phyloP scores from a whole-genome alignment of 345 rosid genomes.

The Dipteronia dyeriana region DNA sequence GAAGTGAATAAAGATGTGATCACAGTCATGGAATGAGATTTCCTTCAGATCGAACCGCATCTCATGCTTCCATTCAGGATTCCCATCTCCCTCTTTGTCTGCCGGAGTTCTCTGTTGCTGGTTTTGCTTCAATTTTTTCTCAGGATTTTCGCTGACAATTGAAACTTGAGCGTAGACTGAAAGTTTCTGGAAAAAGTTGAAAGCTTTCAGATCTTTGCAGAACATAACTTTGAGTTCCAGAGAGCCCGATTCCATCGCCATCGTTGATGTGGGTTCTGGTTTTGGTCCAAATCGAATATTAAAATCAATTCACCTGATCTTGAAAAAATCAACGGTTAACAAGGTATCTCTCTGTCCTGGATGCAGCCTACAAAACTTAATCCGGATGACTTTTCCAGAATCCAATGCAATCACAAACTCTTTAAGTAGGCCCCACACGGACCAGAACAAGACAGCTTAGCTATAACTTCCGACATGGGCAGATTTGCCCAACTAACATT shows the following conservation, averaged over 20 bases:
- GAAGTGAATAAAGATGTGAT: constrained; percentile 36
- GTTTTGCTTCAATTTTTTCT: constrained; percentile 25
- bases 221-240: constrained; percentile 42
- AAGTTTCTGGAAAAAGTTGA: constrained; percentile 66
- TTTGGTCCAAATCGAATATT: not conserved
- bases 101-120: constrained; percentile 42
- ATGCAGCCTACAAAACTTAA: not conserved
- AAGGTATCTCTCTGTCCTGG: not conserved
- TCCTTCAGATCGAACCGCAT: constrained; percentile 38
- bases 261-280: not conserved
- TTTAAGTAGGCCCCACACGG: constrained; percentile 4
- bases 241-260: constrained; percentile 31
- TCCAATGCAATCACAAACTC: not conserved
- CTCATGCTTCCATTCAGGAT: constrained; percentile 62
- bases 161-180: constrained; percentile 41
- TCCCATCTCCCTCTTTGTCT: constrained; percentile 48
- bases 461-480: not conserved
- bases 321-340: not conserved
- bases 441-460: constrained; percentile 1
- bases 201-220: constrained; percentile 44
- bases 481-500: not conserved
- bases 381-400: not conserved
- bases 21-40: constrained; percentile 22
- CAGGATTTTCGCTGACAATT: constrained; percentile 30
- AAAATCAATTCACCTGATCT: not conserved